Evolutionary conservation across 169 alveolate species (phyloP), one percentile per base, ranked within the genome.

Genomic region (Cryptosporidium bovis): DNA sequence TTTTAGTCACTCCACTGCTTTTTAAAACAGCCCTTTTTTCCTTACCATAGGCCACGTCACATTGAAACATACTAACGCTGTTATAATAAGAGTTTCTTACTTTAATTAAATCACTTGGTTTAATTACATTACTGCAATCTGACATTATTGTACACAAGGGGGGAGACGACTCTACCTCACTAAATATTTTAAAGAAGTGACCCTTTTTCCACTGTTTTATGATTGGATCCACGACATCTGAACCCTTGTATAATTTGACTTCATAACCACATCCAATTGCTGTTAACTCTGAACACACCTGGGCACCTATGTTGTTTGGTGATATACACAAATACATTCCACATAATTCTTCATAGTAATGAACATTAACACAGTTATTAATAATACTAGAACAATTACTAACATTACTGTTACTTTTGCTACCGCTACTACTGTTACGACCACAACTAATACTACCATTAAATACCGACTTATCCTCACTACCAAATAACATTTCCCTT

Each of bases 131-230:
- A 44, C 87, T 77, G 48, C 87, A 77, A n/a, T 77, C 87, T 20
- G 87, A 44, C 71, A 77, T 44, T 36, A 77, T 77, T n/a, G 87
- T 77, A n/a, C 87, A 77, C 40, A 77, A 18, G 0, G 87, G 87
- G n/a, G 87, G 87, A 16, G 66, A 51, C 4, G 18, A 8, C 15
- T 53, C 66, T 18, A 48, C 33, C 27, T 31, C 51, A 13, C 46
- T 40, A 56, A 77, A 77, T 24, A 77, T 31, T 27, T 77, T 56
- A 33, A 77, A 77, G 20, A 62, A 77, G 15, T 77, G 87, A 15
- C 87, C 87, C 48, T 77, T 77, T 46, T 77, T 77, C 87, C 87
- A 77, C 64, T 77, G 87, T 27, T 62, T 77, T 29, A 77, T 66
- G 10, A 77, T 60, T 10, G 87, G 87, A 18, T 77, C 87, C 18